phyloP scores from a whole-genome alignment of 2,329 filamentous ascomycete genomes.

The Pezicula rhizophila region DNA sequence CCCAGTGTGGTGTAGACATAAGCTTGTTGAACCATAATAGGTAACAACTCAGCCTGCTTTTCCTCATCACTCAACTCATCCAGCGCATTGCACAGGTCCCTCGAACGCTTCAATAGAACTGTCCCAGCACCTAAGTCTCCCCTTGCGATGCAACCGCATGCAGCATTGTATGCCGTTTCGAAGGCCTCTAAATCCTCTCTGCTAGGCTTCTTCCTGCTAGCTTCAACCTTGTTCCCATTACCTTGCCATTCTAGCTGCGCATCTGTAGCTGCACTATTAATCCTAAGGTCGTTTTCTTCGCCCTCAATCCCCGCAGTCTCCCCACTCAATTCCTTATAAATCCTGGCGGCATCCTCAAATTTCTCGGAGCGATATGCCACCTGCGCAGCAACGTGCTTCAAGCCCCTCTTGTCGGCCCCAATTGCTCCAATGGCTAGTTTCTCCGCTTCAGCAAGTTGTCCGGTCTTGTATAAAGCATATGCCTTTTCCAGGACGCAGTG shows the following conservation, averaged over 20 bases:
- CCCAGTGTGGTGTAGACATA: slow-evolving; percentile 65
- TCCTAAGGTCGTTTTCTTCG: slow-evolving; percentile 68
- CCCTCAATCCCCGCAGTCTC: slow-evolving; percentile 40
- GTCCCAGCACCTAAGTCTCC: slow-evolving; percentile 60
- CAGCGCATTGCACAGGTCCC: slow-evolving; percentile 63
- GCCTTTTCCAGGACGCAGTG: slow-evolving; percentile 63
- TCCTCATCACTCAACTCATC: slow-evolving; percentile 71
- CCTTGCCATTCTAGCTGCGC: slow-evolving; percentile 70
- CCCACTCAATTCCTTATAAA: slow-evolving; percentile 55
- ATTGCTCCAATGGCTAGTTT: slow-evolving; percentile 20
- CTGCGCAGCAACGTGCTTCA: slow-evolving; percentile 53
- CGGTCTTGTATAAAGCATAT: slow-evolving; percentile 80
- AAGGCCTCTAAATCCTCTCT: slow-evolving; percentile 67
- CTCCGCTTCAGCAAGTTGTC: slow-evolving; percentile 60
- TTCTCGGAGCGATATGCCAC: slow-evolving; percentile 69
- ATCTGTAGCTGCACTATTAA: slow-evolving; percentile 67
- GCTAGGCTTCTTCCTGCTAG: slow-evolving; percentile 41
- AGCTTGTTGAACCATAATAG: slow-evolving; percentile 71
- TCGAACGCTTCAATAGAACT: slow-evolving; percentile 62
- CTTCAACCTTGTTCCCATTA: slow-evolving; percentile 24
- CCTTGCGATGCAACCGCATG: slow-evolving; percentile 65
- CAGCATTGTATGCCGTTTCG: slow-evolving; percentile 76
- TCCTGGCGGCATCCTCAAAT: slow-evolving; percentile 58
- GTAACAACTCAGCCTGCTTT: slow-evolving; percentile 66
- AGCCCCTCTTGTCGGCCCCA: slow-evolving; percentile 14